These are phyloP conservation scores for Aspergillus niger DNA, from an alignment of 2,329 filamentous ascomycete species.

Conservation along the genomic window DNA sequence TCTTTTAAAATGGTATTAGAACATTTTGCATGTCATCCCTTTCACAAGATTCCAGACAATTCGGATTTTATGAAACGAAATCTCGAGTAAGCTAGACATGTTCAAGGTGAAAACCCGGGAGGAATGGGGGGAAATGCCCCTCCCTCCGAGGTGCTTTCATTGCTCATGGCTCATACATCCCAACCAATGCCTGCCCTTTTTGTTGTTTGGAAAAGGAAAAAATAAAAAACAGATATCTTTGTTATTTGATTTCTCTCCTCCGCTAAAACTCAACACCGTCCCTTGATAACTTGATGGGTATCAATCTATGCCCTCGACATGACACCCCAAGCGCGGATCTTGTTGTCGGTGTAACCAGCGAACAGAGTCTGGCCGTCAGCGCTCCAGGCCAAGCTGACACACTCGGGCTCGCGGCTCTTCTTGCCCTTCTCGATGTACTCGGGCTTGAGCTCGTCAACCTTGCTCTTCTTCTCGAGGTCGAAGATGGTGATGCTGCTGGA, in stretches of 20 bases:
- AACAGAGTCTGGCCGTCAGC: constrained; percentile 99
- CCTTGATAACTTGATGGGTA: not conserved
- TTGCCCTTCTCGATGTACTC: constrained; percentile 95
- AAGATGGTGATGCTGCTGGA: constrained; percentile 99
- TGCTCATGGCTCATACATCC: constrained; percentile 49
- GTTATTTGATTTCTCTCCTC: constrained; percentile 24
- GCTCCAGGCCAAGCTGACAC: constrained; percentile 94
- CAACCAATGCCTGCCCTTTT: constrained; percentile 41
- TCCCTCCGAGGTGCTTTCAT: constrained; percentile 39
- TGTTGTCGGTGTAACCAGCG: constrained; percentile 99
- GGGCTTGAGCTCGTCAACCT: constrained; percentile 99
- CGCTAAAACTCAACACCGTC: constrained; percentile 17
- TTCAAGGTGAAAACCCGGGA: constrained; percentile 28
- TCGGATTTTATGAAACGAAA: constrained; percentile 32
- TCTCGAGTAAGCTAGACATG: constrained; percentile 41
- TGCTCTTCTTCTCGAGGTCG: constrained; percentile 99
- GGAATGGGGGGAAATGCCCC: constrained; percentile 17
- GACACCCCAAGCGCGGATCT: constrained; percentile 96
- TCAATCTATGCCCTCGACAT: constrained; percentile 80
- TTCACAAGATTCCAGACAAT: constrained; percentile 38
- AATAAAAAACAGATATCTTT: constrained; percentile 22
- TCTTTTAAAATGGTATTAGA: constrained; percentile 42
- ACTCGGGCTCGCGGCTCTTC: constrained; percentile 99
- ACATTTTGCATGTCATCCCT: constrained; percentile 38
- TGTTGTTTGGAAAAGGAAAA: constrained; percentile 34